Base-by-base conservation (phyloP, 805 yeast species). In the Yarrowia sp. region DNA sequence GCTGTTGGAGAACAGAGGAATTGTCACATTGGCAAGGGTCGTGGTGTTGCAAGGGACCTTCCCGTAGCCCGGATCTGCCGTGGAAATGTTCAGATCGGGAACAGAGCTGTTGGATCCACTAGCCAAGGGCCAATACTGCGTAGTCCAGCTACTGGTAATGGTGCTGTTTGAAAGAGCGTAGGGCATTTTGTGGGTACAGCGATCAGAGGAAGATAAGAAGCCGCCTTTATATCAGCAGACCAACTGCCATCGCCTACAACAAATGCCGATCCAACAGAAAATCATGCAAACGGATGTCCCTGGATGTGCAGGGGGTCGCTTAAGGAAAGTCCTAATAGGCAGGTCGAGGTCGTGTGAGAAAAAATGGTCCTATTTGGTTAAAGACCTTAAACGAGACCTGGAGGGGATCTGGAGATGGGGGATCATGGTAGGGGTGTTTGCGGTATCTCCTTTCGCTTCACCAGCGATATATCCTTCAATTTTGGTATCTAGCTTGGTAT, bases 221-320 rank as follows among this genome's bases (percentile, higher is more conserved):
- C n/a, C n/a, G n/a, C n/a, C 38, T 47, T 31, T 47, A 47, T 47
- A 47, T 21, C 29, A 9, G 19, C 53, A 9, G 25, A 13, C 16
- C 36, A 19, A 3, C 7, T 21, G 55, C 38, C 38, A 32, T 14
- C 14, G n/a, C 19, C 14, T 19, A 8, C 9, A 14, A 47, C 19
- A 47, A 21, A 47, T 21, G 55, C 38, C 55, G 32, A 16, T 18
- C 10, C 14, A 21, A 21, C 55, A 19, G 25, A 22, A 29, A 44
- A 29, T 6, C 35, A 44, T 29, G 35, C 55, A 19, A 18, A 31
- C 25, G 4, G 25, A 47, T 31, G 55, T 47, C 14, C 55, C 55
- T 47, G 36, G 38, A 31, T 19, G 38, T 19, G 55, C 55, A 47
- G 55, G 55, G 49, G 55, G 35, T 47, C 6, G 19, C 19, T n/a